Evolutionary conservation across 139 green algal species (phyloP), one percentile per base, ranked within the genome.

Genomic region (Chlorella vulgaris): DNA sequence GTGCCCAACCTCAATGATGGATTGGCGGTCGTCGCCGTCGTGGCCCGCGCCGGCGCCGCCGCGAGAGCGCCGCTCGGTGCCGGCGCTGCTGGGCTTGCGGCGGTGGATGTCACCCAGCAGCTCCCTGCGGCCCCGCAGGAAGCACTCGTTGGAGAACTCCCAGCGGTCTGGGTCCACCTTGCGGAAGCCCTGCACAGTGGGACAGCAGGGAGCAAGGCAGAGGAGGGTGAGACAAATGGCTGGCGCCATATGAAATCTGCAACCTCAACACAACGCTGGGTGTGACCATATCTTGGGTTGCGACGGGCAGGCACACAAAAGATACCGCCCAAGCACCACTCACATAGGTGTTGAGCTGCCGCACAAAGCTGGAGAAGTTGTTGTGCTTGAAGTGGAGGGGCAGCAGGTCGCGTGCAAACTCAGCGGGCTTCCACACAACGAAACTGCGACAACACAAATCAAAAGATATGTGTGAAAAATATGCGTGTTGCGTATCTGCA

Each of bases 101-200:
- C 95, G 83, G 33, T 96, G 90, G 53, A 98, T 98, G 26, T 91
- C 83, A 8, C 67, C 74, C 63, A 98, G 90, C 76, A 95, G 85
- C 51, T 98, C 93, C 8, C 86, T 85, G 4, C 82, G 76, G 33
- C 89, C 93, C 2, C 90, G 81, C 1, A 96, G 53, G 69, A 99
- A 99, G 74, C 93, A 83, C 61, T 98, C 93, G 66, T 99, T 98
- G n/a, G 94, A 89, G 89, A 99, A 99, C 90, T 99, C 93, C 95
- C 95, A 99, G 4, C 92, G 87, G 86, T 99, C 96, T 22, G 96
- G 95, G 80, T 99, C 92, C 13, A 97, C 89, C 78, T 99, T 99
- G 19, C 94, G 88, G 81, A 99, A 99, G 53, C 96, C 94, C 91
- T 97, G 87, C 47, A 66, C n/a, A 35, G 24, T 47, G 47, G 33